phyloP scores from a whole-genome alignment of 805 yeast genomes.

The Alloascoidea hylecoeti region DNA sequence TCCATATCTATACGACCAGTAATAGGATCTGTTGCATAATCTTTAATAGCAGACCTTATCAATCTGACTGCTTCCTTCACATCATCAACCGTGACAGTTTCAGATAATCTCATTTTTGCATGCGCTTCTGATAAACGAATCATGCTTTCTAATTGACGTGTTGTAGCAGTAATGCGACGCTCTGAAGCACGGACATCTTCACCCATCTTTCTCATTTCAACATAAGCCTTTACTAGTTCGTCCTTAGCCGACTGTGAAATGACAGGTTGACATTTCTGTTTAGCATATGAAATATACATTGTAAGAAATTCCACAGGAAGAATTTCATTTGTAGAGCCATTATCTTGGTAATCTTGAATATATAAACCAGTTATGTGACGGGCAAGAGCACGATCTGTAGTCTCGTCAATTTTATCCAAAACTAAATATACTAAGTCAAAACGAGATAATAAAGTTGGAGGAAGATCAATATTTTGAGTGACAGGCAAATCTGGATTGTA shows the following conservation, averaged over 20 bases:
- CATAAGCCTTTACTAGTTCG: slow-evolving; percentile 78
- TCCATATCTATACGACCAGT: slow-evolving; percentile 98
- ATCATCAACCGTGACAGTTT: slow-evolving; percentile 59
- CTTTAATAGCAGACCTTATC: slow-evolving; percentile 88
- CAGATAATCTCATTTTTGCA: slow-evolving; percentile 84
- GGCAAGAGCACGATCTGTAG: slow-evolving; percentile 74
- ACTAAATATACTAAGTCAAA: slow-evolving; percentile 89
- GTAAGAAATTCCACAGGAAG: slow-evolving; percentile 83
- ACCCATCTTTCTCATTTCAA: slow-evolving; percentile 87
- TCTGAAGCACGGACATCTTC: slow-evolving; percentile 82
- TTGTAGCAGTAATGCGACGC: slow-evolving; percentile 91
- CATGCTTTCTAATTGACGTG: slow-evolving; percentile 94
- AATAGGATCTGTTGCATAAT: slow-evolving; percentile 94
- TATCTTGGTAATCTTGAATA: slow-evolving; percentile 72
- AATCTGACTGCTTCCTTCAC: slow-evolving; percentile 89
- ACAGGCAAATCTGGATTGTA: slow-evolving; percentile 94
- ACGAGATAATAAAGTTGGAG: slow-evolving; percentile 90
- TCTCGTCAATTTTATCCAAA: slow-evolving; percentile 85
- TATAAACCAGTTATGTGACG: slow-evolving; percentile 85
- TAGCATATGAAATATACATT: slow-evolving; percentile 86
- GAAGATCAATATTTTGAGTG: slow-evolving; percentile 87
- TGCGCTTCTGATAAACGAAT: slow-evolving; percentile 92
- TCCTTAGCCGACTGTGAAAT: slow-evolving; percentile 70
- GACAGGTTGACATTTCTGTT: slow-evolving; percentile 68
- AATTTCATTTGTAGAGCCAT: slow-evolving; percentile 52